Evolutionary conservation across 2,329 filamentous ascomycete genomes (phyloP).

Genomic region (Immersiporthe knoxdaviesiana): DNA sequence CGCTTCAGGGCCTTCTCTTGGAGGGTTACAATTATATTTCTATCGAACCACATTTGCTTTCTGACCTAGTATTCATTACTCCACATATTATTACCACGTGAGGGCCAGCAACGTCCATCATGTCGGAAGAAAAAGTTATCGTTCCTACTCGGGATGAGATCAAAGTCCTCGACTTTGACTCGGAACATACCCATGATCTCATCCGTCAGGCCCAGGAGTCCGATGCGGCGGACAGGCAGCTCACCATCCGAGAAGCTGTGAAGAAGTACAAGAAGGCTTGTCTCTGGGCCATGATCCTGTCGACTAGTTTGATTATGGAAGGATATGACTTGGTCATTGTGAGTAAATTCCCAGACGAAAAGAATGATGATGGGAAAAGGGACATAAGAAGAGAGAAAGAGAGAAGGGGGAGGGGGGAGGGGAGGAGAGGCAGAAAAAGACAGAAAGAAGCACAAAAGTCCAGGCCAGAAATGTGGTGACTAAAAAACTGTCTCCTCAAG

Average conservation of each 20-base stretch:
- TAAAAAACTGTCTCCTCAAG: slow-evolving; percentile 9
- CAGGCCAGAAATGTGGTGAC: neutral
- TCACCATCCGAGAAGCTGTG: slow-evolving; percentile 35
- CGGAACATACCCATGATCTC: slow-evolving; percentile 25
- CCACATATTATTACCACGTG: too few relatives aligned
- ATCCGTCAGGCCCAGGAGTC: slow-evolving; percentile 30
- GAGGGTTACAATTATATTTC: slow-evolving; percentile 12
- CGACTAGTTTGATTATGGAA: slow-evolving; percentile 37
- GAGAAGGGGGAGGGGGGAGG: neutral
- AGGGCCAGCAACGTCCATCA: neutral
- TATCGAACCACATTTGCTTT: neutral
- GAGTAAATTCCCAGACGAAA: slow-evolving; percentile 25
- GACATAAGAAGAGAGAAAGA: too few relatives aligned
- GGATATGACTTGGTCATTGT: slow-evolving; percentile 44
- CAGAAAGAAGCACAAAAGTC: too few relatives aligned
- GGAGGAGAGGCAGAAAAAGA: neutral
- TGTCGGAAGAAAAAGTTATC: slow-evolving; percentile 21
- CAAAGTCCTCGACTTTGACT: slow-evolving; percentile 23
- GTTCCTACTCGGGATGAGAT: slow-evolving; percentile 21
- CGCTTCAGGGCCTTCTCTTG: neutral
- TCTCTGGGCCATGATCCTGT: slow-evolving; percentile 37
- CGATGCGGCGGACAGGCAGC: slow-evolving; percentile 31
- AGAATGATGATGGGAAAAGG: too few relatives aligned
- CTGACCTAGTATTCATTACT: too few relatives aligned
- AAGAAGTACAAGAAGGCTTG: slow-evolving; percentile 38